phyloP scores from a whole-genome alignment of 1,284 basidiomycete species.

The Ustilago loliicola region DNA sequence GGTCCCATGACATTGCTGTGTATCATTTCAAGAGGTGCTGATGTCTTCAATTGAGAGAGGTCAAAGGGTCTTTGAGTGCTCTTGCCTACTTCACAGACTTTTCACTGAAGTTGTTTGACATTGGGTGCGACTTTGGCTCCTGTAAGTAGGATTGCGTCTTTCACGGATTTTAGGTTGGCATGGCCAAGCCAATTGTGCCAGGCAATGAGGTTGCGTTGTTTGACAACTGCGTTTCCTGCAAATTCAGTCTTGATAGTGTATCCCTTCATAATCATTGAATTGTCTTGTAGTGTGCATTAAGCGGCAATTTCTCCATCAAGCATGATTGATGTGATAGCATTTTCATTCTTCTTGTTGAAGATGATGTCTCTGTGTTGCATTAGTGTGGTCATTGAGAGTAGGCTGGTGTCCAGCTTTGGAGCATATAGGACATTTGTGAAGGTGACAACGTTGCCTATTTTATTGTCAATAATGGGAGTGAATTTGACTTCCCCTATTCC shows the following conservation, averaged over 20 bases:
- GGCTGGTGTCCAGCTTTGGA: background rate
- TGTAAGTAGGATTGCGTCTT: background rate
- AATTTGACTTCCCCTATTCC: background rate
- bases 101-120: background rate
- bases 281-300: no score
- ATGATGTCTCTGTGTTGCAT: no score
- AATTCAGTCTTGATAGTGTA: background rate
- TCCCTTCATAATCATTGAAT: background rate
- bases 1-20: background rate
- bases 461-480: background rate
- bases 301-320: no score
- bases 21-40: background rate
- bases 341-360: no score
- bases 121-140: background rate
- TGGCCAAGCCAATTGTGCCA: background rate
- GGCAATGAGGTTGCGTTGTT: background rate
- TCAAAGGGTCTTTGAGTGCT: background rate
- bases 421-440: background rate
- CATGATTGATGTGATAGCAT: no score
- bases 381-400: background rate
- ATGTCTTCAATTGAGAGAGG: background rate
- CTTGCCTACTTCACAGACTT: background rate
- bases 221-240: no score
- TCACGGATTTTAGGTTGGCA: background rate
- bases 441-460: background rate